Base-by-base conservation (phyloP, 192 early-diverging fungal species). In the Oehlia diaphana region DNA sequence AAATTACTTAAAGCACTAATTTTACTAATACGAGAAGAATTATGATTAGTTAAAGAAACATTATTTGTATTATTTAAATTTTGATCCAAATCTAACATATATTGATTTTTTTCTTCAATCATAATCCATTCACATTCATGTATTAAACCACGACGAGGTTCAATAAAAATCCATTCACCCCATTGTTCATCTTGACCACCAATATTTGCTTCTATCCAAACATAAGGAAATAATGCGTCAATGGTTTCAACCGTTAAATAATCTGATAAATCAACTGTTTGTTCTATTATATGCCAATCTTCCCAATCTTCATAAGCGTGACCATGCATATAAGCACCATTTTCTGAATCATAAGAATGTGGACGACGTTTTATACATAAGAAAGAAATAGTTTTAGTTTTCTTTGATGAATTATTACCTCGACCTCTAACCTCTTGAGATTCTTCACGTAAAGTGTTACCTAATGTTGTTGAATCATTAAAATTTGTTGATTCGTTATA, bases 151-250 rank as follows among this genome's bases (percentile, higher is more conserved):
- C 53, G 23, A 62, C 68, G 31, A 8, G 77, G 77, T 42, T 79
- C 77, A 31, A 79, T 71, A 28, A 79, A 62, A 9, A 79, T 47
- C 77, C 77, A 79, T 39, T 79, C 77, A 33, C 76, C 65, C 67
- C 67, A 79, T 62, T 61, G 23, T 39, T 63, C 77, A 58, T 78
- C 66, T 58, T 69, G 62, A 4, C 39, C 50, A 31, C 62, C 50
- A 23, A 31, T 12, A 62, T 23, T 79, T 1, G 35, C 33, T 62
- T 79, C 77, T 12, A 79, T 71, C 77, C 77, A 79, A 35, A 71
- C 37, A 44, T 79, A 79, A 37, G 77, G 77, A 13, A 79, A 79
- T 58, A 71, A 61, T 4, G 70, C 65, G 39, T 71, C 68, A 42
- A 79, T 79, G 8, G 77, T 37, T 69, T 79, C 77, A 63, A 79